phyloP scores from a whole-genome alignment of 768 basidiomycete species.

The Amanita rimosa region DNA sequence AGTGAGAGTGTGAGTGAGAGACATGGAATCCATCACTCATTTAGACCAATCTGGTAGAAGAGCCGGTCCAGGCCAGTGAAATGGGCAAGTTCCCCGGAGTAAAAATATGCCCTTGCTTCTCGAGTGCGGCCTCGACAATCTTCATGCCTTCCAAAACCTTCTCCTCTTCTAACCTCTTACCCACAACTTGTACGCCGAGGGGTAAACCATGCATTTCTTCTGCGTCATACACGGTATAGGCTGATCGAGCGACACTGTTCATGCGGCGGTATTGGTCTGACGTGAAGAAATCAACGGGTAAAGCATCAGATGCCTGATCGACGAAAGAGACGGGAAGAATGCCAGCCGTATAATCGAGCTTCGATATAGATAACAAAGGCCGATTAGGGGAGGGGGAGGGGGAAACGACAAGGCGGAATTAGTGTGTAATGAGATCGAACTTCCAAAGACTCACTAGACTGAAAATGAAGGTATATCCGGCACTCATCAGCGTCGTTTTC shows the following conservation, averaged over 20 bases:
- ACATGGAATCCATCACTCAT: background rate
- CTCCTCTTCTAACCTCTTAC: constrained; percentile 58
- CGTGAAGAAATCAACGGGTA: constrained; percentile 22
- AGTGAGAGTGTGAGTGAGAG: background rate
- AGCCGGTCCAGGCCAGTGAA: constrained; percentile 1
- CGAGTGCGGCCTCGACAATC: constrained; percentile 30
- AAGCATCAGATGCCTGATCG: constrained; percentile 22
- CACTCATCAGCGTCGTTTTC: constrained; percentile 44
- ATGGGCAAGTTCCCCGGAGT: constrained; percentile 1
- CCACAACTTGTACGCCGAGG: constrained; percentile 54
- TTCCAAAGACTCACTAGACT: constrained; percentile 33
- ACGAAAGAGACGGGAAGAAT: constrained; percentile 51
- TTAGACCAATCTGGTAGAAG: constrained; percentile 3
- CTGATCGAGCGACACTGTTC: constrained; percentile 24
- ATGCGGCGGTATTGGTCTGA: constrained; percentile 20
- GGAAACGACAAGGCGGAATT: background rate
- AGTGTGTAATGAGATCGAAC: background rate
- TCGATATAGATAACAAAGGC: background rate
- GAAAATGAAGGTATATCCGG: constrained; percentile 56
- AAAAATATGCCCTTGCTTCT: constrained; percentile 17
- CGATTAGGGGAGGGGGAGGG: background rate
- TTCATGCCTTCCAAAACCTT: constrained; percentile 63
- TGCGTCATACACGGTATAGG: constrained; percentile 43
- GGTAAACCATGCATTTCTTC: constrained; percentile 59
- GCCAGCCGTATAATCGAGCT: constrained; percentile 49